Base-by-base conservation (phyloP, 2,329 filamentous ascomycete species). In the Exophiala phaeomuriformis region DNA sequence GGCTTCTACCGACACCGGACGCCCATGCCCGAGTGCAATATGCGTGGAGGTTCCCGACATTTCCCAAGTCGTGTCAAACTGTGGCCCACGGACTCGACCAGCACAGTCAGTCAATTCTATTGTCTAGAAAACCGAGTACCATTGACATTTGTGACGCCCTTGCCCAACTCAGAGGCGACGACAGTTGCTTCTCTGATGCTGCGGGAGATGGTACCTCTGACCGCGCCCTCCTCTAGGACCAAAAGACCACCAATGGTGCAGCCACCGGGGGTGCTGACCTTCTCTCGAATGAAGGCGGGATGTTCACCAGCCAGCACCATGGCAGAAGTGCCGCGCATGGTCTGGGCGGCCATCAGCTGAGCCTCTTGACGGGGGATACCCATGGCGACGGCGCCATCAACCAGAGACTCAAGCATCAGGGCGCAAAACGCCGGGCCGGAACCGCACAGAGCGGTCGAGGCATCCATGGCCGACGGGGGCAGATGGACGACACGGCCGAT, bases 171-270 rank as follows among this genome's bases (percentile, higher is more conserved):
- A 50, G 75, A 74, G 3, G 80, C 80, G 53, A 82, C 73, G 33
- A 76, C 75, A n/a, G 80, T 80, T 4, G 80, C 78, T 64, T 82
- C 79, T 56, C 79, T 69, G 12, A 83, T 72, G 66, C 82, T 86
- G 62, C 85, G 76, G 31, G 81, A 75, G 60, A 88, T 79, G n/a
- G 84, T 77, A 28, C 84, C 83, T 35, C 81, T 75, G 41, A 88
- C 88, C n/a, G 79, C 82, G 5, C 85, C 81, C 64, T 97, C 91
- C 68, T 97, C 93, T 35, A 84, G 66, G 27, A 80, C 79, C 65
- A 82, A 68, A 57, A 84, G 63, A 0, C 81, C 81, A 1, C 77
- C 80, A 62, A 83, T 81, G 6, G 81, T 84, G 64, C 80, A 84
- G 0, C 81, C 81, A 35, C 80, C 81, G 0, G 81, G 80, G 3